Evolutionary conservation across 345 rosid species (phyloP).

Genomic region (Xanthoceras sorbifolium): DNA sequence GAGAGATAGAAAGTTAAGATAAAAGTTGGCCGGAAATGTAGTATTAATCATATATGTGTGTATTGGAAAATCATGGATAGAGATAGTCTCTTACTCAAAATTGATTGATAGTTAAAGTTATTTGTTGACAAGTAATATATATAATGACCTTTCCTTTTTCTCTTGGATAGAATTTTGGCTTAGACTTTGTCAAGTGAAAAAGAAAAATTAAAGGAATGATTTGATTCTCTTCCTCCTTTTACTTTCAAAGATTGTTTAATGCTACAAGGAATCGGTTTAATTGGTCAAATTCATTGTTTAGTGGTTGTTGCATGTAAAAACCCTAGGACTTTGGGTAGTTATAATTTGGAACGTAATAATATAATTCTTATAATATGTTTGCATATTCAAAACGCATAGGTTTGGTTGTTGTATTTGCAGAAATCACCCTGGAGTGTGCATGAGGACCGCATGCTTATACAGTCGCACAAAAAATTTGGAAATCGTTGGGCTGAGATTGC

Average conservation of each 20-base stretch:
- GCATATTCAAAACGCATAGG: no score
- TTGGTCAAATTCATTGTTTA: not conserved
- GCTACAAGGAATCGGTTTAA: not conserved
- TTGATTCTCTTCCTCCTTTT: not conserved
- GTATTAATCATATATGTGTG: not conserved
- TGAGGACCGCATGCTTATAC: conserved; percentile 48
- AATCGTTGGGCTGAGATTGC: conserved; percentile 81
- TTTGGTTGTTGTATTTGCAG: conserved; percentile 30
- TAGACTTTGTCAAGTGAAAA: not conserved
- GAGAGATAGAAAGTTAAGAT: no score
- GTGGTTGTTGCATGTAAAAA: not conserved
- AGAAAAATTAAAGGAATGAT: not conserved
- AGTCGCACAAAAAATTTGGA: conserved; percentile 57
- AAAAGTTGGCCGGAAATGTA: no score
- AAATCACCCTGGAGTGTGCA: conserved; percentile 74
- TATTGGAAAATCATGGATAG: not conserved
- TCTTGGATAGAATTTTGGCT: not conserved
- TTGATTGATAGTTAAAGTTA: not conserved
- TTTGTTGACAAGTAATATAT: not conserved
- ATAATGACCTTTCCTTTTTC: no score
- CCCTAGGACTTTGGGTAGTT: not conserved
- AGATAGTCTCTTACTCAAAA: no score
- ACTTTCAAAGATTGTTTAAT: not conserved
- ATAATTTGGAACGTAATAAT: no score
- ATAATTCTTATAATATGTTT: no score